Conservation (phyloP, 1,139 yeast genomes). For the Nakaseomyces nivariensis region DNA sequence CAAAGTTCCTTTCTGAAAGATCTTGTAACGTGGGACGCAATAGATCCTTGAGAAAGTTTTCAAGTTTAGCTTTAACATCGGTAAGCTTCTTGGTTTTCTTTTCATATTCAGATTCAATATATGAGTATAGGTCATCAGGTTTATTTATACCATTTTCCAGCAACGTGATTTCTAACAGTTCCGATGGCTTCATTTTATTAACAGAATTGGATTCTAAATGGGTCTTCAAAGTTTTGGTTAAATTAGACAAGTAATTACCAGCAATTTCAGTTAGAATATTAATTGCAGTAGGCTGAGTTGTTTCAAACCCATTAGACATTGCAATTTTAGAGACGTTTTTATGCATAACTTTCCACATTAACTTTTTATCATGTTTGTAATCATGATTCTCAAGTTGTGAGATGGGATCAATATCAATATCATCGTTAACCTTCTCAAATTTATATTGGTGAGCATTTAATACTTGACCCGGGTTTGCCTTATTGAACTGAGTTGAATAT, state of each 20-base stretch:
- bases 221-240: slow-evolving; percentile 59
- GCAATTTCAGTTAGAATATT: slow-evolving; percentile 78
- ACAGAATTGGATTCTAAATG: slow-evolving; percentile 59
- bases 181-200: slow-evolving; percentile 33
- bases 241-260: slow-evolving; percentile 63
- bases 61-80: slow-evolving; percentile 59
- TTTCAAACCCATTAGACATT: slow-evolving; percentile 92
- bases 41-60: slow-evolving; percentile 68
- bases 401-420: slow-evolving; percentile 63
- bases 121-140: slow-evolving; percentile 66
- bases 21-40: slow-evolving; percentile 75
- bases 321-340: slow-evolving; percentile 68
- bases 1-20: slow-evolving; percentile 67
- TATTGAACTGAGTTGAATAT: slow-evolving; percentile 15
- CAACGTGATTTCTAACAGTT: slow-evolving; percentile 52
- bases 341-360: slow-evolving; percentile 58
- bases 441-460: slow-evolving; percentile 19
- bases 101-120: slow-evolving; percentile 61
- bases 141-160: slow-evolving; percentile 78
- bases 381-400: slow-evolving; percentile 58
- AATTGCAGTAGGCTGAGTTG: slow-evolving; percentile 67
- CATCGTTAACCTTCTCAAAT: slow-evolving; percentile 39
- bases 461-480: slow-evolving; percentile 13
- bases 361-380: slow-evolving; percentile 44
- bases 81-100: slow-evolving; percentile 60